Percentiles rank a stretch among this genome's conserved stretches.
Conservation (phyloP, 495 filamentous ascomycete species). For the Neurospora sp. region DNA sequence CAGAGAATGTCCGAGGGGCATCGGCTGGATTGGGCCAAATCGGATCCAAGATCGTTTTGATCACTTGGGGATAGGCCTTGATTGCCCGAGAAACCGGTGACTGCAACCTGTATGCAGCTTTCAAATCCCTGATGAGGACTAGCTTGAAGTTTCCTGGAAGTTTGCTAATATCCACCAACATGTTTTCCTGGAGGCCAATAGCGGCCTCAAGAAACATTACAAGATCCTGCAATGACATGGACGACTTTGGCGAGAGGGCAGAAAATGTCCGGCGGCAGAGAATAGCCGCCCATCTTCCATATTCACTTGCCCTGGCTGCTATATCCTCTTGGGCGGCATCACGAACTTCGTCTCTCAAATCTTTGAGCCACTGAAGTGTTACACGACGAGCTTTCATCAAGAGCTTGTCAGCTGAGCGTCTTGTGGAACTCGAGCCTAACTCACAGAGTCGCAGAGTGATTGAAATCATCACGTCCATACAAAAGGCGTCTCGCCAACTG, state of each 20-base stretch:
- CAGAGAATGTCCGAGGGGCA: not conserved
- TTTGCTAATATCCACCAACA: not conserved
- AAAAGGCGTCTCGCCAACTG: slow-evolving; percentile 44
- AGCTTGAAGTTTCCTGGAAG: not conserved
- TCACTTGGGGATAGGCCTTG: not conserved
- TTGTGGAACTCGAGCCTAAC: slow-evolving; percentile 4
- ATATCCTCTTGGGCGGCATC: not conserved
- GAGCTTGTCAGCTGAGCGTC: not conserved
- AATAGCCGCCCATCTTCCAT: slow-evolving; percentile 1
- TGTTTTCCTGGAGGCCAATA: not conserved
- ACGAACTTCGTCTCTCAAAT: not conserved
- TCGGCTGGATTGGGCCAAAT: not conserved
- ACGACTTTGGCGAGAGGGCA: not conserved
- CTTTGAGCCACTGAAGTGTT: not conserved
- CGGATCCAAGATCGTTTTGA: not conserved
- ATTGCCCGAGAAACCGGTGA: not conserved
- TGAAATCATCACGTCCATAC: slow-evolving; percentile 40
- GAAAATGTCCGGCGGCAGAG: slow-evolving; percentile 3
- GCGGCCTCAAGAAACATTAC: not conserved
- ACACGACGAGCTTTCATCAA: not conserved
- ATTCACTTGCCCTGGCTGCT: not conserved
- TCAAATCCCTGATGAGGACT: not conserved
- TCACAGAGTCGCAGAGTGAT: slow-evolving; percentile 24
- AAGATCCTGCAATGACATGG: not conserved
- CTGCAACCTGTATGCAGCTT: not conserved